Evolutionary conservation across 352 stramenopile genomes (phyloP).

Genomic region (Pythium sp.): DNA sequence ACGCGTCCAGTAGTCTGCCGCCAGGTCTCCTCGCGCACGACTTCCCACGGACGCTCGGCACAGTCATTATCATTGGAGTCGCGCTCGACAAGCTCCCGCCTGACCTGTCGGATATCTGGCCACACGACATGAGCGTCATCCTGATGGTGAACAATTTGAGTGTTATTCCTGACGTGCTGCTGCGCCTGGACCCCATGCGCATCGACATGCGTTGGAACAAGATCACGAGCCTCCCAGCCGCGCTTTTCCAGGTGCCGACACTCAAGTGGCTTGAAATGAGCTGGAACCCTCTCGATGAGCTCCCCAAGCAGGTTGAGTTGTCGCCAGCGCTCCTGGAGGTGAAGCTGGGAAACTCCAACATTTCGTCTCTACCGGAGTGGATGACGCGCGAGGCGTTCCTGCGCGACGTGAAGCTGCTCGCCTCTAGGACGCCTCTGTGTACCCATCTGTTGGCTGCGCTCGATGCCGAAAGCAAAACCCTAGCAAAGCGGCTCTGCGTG

Average conservation of each 20-base stretch:
- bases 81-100: constrained; percentile 5
- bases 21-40: not conserved
- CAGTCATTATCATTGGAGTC: not conserved
- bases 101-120: constrained; percentile 20
- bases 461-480: not conserved
- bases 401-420: not conserved
- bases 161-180: not conserved
- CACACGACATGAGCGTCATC: not conserved
- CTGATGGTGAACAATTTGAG: not conserved
- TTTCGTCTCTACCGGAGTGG: not conserved
- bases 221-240: too few species aligned
- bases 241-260: too few species aligned
- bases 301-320: not conserved
- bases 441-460: too few species aligned
- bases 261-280: too few species aligned
- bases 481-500: not conserved
- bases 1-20: constrained; percentile 3
- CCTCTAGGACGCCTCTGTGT: not conserved
- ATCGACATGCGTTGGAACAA: not conserved
- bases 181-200: not conserved
- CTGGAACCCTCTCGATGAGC: not conserved
- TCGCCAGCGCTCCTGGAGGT: constrained; percentile 8
- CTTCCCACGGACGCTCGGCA: constrained; percentile 7
- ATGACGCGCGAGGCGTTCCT: not conserved
- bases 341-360: constrained; percentile 10